phyloP scores from a whole-genome alignment of 2,329 filamentous ascomycete species.

The Rhynchosporium agropyri region DNA sequence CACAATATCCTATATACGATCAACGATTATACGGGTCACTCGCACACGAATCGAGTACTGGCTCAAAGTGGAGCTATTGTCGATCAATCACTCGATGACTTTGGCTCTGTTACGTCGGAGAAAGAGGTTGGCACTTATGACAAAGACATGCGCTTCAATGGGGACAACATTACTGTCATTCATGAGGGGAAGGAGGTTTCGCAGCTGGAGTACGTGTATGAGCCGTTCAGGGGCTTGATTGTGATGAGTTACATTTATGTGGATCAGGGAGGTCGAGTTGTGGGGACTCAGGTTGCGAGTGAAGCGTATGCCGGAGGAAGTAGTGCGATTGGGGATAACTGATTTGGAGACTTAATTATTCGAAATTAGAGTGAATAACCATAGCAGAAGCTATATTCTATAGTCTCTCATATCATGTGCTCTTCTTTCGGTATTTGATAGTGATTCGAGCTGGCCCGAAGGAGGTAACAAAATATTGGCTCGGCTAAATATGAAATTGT shows the following conservation, averaged over 20 bases:
- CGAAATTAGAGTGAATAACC: too few relatives aligned
- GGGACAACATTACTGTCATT: conserved; percentile 52
- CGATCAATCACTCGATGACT: conserved; percentile 57
- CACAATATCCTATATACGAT: conserved; percentile 63
- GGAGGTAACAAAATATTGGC: too few relatives aligned
- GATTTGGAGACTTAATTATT: background rate
- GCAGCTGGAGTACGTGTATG: conserved; percentile 57
- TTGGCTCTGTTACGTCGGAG: conserved; percentile 50
- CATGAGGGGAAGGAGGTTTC: conserved; percentile 50
- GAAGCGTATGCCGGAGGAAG: conserved; percentile 56
- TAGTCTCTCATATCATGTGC: too few relatives aligned
- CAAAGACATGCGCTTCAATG: conserved; percentile 57
- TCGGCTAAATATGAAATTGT: background rate
- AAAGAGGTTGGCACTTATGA: conserved; percentile 53
- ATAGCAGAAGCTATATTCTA: too few relatives aligned
- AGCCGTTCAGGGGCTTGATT: conserved; percentile 52
- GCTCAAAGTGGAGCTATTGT: conserved; percentile 58
- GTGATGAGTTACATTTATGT: conserved; percentile 52
- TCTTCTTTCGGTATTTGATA: too few relatives aligned
- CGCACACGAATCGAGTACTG: conserved; percentile 59
- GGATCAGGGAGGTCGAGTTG: conserved; percentile 50
- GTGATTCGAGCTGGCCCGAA: too few relatives aligned
- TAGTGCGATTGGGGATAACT: conserved; percentile 49
- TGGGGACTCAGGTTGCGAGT: conserved; percentile 54
- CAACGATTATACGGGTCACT: conserved; percentile 60